phyloP scores from a whole-genome alignment of 345 rosid genomes.

The Camelina neglecta region DNA sequence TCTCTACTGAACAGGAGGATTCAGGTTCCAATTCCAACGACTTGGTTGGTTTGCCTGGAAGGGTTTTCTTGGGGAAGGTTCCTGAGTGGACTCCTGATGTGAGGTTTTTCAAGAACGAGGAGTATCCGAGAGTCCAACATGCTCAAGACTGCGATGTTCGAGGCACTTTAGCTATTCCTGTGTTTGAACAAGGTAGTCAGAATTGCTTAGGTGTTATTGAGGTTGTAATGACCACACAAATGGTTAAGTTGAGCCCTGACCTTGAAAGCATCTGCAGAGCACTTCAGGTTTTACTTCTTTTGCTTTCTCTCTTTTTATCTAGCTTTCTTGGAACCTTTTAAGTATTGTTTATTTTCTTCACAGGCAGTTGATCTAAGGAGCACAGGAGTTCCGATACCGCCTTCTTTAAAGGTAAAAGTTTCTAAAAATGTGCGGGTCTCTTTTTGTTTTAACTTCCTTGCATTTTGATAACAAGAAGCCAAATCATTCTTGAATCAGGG shows the following conservation, averaged over 20 bases:
- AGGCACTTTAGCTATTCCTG: conserved; percentile 90
- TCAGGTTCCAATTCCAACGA: conserved; percentile 49
- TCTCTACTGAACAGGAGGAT: conserved; percentile 64
- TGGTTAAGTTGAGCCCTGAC: conserved; percentile 66
- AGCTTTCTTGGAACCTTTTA: not conserved
- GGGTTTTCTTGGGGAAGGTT: conserved; percentile 79
- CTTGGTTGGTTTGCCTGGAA: conserved; percentile 74
- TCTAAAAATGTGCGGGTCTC: not conserved
- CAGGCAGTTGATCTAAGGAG: conserved; percentile 95
- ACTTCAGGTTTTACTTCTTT: conserved; percentile 66
- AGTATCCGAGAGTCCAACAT: conserved; percentile 71
- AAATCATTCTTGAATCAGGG: conserved; percentile 50
- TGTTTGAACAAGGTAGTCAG: conserved; percentile 83
- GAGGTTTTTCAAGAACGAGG: conserved; percentile 82
- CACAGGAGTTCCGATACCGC: conserved; percentile 52
- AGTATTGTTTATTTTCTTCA: not conserved
- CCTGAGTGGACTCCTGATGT: conserved; percentile 99
- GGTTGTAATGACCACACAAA: conserved; percentile 77
- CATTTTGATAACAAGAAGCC: conserved; percentile 18
- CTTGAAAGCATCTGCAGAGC: conserved; percentile 88
- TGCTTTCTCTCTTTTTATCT: conserved; percentile 10
- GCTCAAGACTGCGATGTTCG: conserved; percentile 81
- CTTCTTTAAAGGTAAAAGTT: not conserved
- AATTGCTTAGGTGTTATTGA: conserved; percentile 94
- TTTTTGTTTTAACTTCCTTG: not conserved